phyloP scores from a whole-genome alignment of 2,329 filamentous ascomycete genomes.

The Trichothecium sympodiale region DNA sequence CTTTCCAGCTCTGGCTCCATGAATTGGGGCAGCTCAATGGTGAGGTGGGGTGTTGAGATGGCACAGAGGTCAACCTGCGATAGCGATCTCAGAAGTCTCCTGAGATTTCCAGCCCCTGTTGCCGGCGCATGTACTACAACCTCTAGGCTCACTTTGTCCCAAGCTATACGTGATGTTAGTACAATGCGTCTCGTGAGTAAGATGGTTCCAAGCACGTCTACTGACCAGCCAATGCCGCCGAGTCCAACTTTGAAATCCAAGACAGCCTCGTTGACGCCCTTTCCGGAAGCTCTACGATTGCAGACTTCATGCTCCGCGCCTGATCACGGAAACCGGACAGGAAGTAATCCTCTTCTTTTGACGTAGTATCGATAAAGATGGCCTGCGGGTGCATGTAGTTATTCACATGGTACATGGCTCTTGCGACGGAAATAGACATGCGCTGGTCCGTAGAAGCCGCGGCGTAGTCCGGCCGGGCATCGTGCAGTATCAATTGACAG shows the following conservation, averaged over 20 bases:
- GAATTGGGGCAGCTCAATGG: constrained; percentile 67
- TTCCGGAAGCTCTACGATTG: constrained; percentile 65
- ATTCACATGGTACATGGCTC: constrained; percentile 61
- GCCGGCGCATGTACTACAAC: constrained; percentile 71
- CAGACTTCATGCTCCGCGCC: constrained; percentile 35
- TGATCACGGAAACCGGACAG: constrained; percentile 46
- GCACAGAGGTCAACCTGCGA: constrained; percentile 64
- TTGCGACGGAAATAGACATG: constrained; percentile 51
- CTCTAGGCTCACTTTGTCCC: constrained; percentile 70
- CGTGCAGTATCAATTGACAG: constrained; percentile 56
- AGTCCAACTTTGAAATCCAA: constrained; percentile 74
- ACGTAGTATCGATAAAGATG: constrained; percentile 58
- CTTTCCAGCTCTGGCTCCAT: constrained; percentile 54
- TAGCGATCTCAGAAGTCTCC: constrained; percentile 68
- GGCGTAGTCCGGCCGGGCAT: constrained; percentile 70
- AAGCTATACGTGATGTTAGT: constrained; percentile 38
- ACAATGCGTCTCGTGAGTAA: not conserved
- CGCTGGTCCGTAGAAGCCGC: constrained; percentile 58
- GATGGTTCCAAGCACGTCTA: not conserved
- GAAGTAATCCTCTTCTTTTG: constrained; percentile 59
- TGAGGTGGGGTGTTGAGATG: constrained; percentile 60
- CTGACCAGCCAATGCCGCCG: constrained; percentile 54
- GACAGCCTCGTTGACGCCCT: constrained; percentile 50
- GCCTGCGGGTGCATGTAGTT: constrained; percentile 68
- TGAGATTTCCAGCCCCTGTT: constrained; percentile 60